Percentiles rank a stretch among this genome's conserved stretches.
Evolutionary conservation across 2,329 filamentous ascomycete genomes (phyloP).

Genomic region (Aureobasidium sp.): DNA sequence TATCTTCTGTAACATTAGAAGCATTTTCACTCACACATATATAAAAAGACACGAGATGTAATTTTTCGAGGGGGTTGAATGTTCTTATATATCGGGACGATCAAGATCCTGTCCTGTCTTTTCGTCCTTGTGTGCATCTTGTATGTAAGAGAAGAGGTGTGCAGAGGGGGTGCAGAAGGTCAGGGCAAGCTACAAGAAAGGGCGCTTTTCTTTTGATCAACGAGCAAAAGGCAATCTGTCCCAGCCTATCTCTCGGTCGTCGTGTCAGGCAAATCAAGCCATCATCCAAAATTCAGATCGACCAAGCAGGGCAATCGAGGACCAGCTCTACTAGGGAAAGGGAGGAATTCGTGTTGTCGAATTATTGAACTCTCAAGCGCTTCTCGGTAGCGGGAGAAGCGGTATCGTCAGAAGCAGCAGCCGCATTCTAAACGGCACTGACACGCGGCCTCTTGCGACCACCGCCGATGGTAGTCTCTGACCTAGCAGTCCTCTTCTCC

Average conservation of each 20-base stretch:
- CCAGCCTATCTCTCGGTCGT: background rate
- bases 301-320: background rate
- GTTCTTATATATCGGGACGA: background rate
- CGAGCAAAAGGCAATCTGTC: background rate
- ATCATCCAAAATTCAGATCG: background rate
- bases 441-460: constrained; percentile 34
- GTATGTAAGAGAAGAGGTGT: background rate
- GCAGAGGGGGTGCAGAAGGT: background rate
- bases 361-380: background rate
- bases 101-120: background rate
- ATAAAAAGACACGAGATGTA: background rate
- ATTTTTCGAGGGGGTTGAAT: background rate
- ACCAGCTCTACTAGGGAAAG: background rate
- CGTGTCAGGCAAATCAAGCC: background rate
- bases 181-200: background rate
- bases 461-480: constrained; percentile 30
- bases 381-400: background rate
- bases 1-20: background rate
- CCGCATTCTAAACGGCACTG: constrained; percentile 16
- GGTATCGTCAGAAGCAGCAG: background rate
- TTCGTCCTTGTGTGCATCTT: background rate
- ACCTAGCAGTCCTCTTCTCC: constrained; percentile 37
- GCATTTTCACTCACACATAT: background rate
- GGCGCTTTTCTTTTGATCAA: background rate
- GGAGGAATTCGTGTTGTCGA: background rate